Evolutionary conservation across 2,329 filamentous ascomycete genomes (phyloP).

Genomic region (Penicillium griseofulvum): DNA sequence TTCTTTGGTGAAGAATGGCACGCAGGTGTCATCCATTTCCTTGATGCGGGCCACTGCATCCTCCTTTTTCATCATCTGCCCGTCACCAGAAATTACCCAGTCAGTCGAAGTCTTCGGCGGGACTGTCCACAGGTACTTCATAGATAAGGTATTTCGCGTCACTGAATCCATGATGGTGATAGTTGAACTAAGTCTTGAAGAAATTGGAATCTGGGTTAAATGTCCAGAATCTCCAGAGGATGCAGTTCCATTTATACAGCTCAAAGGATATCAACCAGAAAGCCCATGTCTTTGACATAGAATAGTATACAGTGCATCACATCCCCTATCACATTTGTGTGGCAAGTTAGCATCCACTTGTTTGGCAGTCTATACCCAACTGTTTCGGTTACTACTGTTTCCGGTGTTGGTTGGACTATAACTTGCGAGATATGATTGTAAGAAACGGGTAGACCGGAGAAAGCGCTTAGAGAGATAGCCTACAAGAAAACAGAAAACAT

Average conservation of each 20-base stretch:
- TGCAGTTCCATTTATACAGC: not conserved
- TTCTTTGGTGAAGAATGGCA: slow-evolving; percentile 23
- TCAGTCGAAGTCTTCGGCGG: no score
- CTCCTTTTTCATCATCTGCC: not conserved
- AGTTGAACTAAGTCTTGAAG: not conserved
- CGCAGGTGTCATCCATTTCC: slow-evolving; percentile 19
- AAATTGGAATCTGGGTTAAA: not conserved
- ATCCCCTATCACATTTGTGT: not conserved
- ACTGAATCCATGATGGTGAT: not conserved
- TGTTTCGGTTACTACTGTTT: not conserved
- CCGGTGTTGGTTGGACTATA: not conserved
- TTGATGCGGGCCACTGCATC: slow-evolving; percentile 18
- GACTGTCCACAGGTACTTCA: no score
- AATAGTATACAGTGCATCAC: not conserved
- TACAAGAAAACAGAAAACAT: not conserved
- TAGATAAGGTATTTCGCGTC: no score
- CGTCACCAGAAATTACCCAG: no score
- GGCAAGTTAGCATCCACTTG: not conserved
- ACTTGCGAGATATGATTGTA: not conserved
- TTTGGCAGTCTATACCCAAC: not conserved
- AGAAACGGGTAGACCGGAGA: not conserved
- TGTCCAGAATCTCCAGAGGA: not conserved
- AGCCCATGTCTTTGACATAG: not conserved
- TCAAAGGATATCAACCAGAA: not conserved
- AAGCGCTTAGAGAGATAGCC: not conserved